A percentile compares a stretch with the other conserved stretches of the same genome.
Evolutionary conservation across 148 eudicot genomes (phyloP).

Genomic region (Bassia scoparia): DNA sequence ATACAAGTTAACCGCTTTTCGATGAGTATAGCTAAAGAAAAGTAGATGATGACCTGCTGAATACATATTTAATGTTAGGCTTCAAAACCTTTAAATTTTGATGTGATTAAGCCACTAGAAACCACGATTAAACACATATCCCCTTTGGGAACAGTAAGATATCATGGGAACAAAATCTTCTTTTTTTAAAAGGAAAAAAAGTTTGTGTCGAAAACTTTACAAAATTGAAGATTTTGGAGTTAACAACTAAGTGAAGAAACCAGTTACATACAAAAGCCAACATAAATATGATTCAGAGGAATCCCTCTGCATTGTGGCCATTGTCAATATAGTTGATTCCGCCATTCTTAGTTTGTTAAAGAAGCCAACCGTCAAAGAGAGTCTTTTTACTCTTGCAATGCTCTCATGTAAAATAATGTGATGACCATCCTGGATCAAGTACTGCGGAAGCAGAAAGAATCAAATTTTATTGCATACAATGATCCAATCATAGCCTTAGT

Average conservation of each 20-base stretch:
- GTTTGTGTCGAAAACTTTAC: background rate
- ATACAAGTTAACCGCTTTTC: too few relatives aligned
- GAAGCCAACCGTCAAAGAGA: slow-evolving; percentile 77
- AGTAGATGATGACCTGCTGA: too few relatives aligned
- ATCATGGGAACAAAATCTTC: background rate
- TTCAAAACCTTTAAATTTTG: too few relatives aligned
- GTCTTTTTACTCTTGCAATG: slow-evolving; percentile 77
- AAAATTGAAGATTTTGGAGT: background rate
- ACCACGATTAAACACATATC: background rate
- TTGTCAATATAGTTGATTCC: slow-evolving; percentile 81
- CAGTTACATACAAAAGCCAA: slow-evolving; percentile 78
- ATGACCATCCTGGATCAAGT: slow-evolving; percentile 70
- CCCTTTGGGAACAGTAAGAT: background rate
- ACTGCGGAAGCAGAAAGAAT: slow-evolving; percentile 36
- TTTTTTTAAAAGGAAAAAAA: too few relatives aligned
- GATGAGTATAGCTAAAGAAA: too few relatives aligned
- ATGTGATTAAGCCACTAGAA: too few relatives aligned
- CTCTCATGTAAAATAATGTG: slow-evolving; percentile 81
- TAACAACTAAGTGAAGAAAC: background rate
- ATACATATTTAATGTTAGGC: too few relatives aligned
- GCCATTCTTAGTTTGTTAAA: slow-evolving; percentile 73
- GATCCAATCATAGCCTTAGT: too few relatives aligned
- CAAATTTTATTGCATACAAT: too few relatives aligned
- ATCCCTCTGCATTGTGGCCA: slow-evolving; percentile 83
- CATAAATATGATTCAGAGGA: slow-evolving; percentile 71